Conservation (phyloP, 2,329 filamentous ascomycete genomes). For the Pestalotiopsis sp. region DNA sequence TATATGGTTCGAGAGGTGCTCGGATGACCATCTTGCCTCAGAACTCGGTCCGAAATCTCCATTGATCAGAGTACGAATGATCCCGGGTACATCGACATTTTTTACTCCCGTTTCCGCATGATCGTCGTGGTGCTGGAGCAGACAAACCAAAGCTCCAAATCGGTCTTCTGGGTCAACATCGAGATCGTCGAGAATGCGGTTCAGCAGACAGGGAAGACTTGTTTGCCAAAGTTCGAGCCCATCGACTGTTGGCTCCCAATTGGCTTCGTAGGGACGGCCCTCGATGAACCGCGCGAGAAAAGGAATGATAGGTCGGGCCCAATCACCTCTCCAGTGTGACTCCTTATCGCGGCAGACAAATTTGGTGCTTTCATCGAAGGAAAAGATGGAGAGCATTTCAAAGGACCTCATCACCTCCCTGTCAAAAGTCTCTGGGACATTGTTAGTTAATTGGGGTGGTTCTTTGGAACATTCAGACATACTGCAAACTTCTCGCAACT, state of each 20-base stretch:
- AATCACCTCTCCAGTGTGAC: background rate
- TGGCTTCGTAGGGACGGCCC: background rate
- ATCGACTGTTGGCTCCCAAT: background rate
- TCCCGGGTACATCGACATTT: too few relatives aligned
- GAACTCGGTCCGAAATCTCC: too few relatives aligned
- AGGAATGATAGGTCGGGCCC: background rate
- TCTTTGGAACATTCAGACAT: background rate
- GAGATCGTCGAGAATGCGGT: background rate
- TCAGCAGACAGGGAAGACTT: background rate
- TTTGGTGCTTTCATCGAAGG: background rate
- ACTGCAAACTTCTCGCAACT: background rate
- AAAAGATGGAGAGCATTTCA: background rate
- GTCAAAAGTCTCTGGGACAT: background rate
- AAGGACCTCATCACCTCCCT: background rate
- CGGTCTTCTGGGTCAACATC: background rate
- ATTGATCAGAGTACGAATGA: too few relatives aligned
- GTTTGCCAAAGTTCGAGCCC: background rate
- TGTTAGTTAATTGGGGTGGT: background rate
- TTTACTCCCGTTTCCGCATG: too few relatives aligned
- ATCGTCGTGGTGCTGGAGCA: background rate
- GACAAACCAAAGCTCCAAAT: background rate
- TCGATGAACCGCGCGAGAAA: background rate
- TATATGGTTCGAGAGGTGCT: too few relatives aligned
- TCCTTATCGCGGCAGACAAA: background rate
- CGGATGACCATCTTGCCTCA: too few relatives aligned